These are phyloP conservation scores for Podaxis mareebaensis DNA, from an alignment of 768 basidiomycete genomes.

Conservation along the genomic window DNA sequence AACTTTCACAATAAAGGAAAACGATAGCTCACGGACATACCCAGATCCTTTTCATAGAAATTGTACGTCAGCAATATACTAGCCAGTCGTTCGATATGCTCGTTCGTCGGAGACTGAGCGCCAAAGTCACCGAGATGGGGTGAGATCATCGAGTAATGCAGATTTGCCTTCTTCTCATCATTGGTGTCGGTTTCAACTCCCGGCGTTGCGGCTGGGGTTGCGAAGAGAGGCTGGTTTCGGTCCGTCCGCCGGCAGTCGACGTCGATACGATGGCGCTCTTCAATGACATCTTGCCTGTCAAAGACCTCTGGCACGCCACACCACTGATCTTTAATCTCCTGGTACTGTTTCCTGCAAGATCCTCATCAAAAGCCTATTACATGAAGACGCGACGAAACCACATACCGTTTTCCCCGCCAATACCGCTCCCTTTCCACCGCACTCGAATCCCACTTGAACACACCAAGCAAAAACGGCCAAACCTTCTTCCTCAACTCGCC, in stretches of 20 bases:
- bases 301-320: conserved; percentile 80
- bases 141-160: conserved; percentile 71
- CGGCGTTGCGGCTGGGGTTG: conserved; percentile 38
- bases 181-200: conserved; percentile 33
- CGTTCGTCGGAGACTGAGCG: conserved; percentile 86
- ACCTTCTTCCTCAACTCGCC: conserved; percentile 65
- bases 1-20: conserved; percentile 3
- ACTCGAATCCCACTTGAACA: conserved; percentile 78
- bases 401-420: conserved; percentile 68
- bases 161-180: conserved; percentile 56
- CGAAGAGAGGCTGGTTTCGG: conserved; percentile 88
- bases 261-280: conserved; percentile 94
- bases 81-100: conserved; percentile 88
- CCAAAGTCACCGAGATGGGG: conserved; percentile 74
- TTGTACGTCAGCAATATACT: conserved; percentile 89
- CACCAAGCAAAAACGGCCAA: conserved; percentile 91
- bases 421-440: conserved; percentile 55
- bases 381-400: not conserved
- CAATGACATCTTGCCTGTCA: conserved; percentile 75
- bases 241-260: conserved; percentile 98
- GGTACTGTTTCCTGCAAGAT: conserved; percentile 61
- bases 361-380: conserved; percentile 4
- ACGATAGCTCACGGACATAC: conserved; percentile 43
- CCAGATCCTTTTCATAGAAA: conserved; percentile 84
- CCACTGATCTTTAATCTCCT: conserved; percentile 77